phyloP scores from a whole-genome alignment of 192 early-diverging fungal genomes.

The Geosiphon pyriformis region DNA sequence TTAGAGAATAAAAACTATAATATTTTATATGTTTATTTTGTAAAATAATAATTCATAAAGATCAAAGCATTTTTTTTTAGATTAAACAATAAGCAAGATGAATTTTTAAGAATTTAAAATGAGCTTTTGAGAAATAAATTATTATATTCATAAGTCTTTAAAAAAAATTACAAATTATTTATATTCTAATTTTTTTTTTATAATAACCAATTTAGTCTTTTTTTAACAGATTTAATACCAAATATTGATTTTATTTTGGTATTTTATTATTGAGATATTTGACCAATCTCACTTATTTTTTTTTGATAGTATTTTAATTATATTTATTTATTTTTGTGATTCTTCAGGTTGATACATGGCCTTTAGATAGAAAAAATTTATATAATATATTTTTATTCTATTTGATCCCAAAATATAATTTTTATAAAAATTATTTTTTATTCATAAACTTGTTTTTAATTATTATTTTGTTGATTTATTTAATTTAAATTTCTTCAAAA shows the following conservation, averaged over 20 bases:
- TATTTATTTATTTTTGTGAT: conserved; percentile 84
- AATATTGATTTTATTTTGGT: conserved; percentile 97
- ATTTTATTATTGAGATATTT: conserved; percentile 99
- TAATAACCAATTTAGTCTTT: conserved; percentile 39
- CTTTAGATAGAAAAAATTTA: neutral
- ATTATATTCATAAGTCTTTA: no score
- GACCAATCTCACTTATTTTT: conserved; percentile 95
- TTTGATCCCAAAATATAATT: conserved; percentile 3
- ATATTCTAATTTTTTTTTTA: no score
- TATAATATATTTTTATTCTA: neutral
- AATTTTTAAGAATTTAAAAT: no score
- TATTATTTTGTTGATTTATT: conserved; percentile 77
- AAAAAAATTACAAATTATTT: no score
- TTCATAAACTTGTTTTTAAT: conserved; percentile 68
- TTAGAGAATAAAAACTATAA: conserved; percentile 46
- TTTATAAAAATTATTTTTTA: conserved; percentile 62
- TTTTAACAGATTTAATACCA: conserved; percentile 86
- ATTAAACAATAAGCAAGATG: no score
- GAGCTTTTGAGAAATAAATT: no score
- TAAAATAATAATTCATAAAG: neutral
- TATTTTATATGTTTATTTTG: conserved; percentile 51
- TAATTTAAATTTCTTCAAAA: conserved; percentile 73
- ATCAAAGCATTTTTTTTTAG: conserved; percentile 30
- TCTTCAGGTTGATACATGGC: conserved; percentile 67
- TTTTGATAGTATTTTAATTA: conserved; percentile 89